Base-by-base conservation (phyloP, 2,329 filamentous ascomycete genomes). In the Polychaeton citri region DNA sequence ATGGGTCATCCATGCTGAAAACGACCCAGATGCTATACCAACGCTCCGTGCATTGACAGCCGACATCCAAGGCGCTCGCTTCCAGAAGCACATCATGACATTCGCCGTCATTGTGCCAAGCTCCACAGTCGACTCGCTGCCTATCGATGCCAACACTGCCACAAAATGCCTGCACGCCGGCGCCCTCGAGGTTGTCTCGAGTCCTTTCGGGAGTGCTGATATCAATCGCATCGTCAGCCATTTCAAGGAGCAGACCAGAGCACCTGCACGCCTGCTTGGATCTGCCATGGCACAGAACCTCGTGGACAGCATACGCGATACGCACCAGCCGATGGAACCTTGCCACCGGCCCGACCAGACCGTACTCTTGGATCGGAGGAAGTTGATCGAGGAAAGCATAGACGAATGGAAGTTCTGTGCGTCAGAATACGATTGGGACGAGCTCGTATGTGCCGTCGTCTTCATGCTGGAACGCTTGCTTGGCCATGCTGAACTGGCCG, bases 391-490 rank as follows among this genome's bases (percentile, higher is more conserved):
- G 39, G 58, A 71, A 6, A 77, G 78, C 13, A 68, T 95, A 24
- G 81, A 79, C 15, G 71, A 71, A 33, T 96, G 90, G 88, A 68
- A 76, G 36, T 98, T 96, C 52, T 87, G 80, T 30, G 88, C 87
- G 3, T 88, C 95, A 52, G 76, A 84, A 13, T 92, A 88, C 49
- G 76, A 75, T 20, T 86, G 96, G 49, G 88, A 96, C 52, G 86
- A 96, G 58, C 69, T 98, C 28, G 70, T 95, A 5, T 78, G 88
- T 51, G 86, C 76, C 13, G 80, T 85, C n/a, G 72, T 82, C 49
- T 61, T 81, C 45, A 98, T 98, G 74, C 77, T 98, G 49, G 77
- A 86, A 53, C 88, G 96, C 63, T 82, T 87, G 4, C 68, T 98
- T 39, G 66, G 71, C 30, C 78, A 87, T 68, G 80, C 85, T 0